Evolutionary conservation across 306 rosid genomes (phyloP).

Genomic region (Vigna unguiculata): DNA sequence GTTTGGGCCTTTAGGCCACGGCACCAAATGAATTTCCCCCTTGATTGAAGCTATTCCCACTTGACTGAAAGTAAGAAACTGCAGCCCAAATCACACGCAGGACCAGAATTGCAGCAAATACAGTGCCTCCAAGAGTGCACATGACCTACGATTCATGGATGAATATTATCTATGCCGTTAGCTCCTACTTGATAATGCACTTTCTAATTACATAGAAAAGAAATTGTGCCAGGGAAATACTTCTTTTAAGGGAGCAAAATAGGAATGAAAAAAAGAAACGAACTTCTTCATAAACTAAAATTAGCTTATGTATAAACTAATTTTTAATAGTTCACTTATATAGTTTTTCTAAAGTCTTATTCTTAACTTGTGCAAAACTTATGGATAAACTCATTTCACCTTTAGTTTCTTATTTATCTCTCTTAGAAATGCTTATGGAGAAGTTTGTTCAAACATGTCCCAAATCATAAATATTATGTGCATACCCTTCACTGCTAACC

Average conservation of each 20-base stretch:
- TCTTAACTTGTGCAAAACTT: too few relatives aligned
- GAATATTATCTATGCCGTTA: constrained; percentile 7
- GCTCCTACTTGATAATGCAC: constrained; percentile 10
- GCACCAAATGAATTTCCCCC: constrained; percentile 65
- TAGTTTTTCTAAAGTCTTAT: too few relatives aligned
- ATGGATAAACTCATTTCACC: too few relatives aligned
- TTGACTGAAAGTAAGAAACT: constrained; percentile 70
- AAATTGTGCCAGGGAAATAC: background rate
- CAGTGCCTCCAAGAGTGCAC: constrained; percentile 75
- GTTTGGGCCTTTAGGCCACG: constrained; percentile 42
- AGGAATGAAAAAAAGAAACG: too few relatives aligned
- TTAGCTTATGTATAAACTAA: too few relatives aligned
- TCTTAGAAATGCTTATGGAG: too few relatives aligned
- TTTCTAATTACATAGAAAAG: constrained; percentile 15
- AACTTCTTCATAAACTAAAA: too few relatives aligned
- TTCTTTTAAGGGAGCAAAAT: too few relatives aligned
- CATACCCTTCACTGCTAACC: background rate
- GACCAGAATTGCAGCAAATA: constrained; percentile 63
- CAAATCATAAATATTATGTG: background rate
- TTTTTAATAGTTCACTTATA: too few relatives aligned
- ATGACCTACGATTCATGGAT: constrained; percentile 59
- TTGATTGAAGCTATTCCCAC: constrained; percentile 59
- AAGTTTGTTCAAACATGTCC: too few relatives aligned
- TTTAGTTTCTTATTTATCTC: too few relatives aligned
- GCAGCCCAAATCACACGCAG: constrained; percentile 72